Percentiles rank a stretch among this genome's conserved stretches.
phyloP scores from a whole-genome alignment of 176 grass and related monocot genomes.

The Secale cereale region DNA sequence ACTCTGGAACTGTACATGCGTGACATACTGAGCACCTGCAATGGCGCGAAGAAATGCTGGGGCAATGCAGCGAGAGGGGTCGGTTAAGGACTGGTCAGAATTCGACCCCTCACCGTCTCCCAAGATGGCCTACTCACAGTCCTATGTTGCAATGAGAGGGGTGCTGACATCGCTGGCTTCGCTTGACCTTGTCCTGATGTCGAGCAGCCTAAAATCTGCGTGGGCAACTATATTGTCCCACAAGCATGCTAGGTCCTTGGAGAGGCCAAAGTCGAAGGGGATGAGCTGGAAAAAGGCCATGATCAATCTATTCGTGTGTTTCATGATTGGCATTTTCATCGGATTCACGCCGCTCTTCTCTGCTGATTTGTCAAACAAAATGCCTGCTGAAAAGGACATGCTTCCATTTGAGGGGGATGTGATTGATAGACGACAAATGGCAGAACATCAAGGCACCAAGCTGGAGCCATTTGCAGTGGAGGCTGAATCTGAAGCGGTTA shows the following conservation, averaged over 20 bases:
- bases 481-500: conserved; percentile 26
- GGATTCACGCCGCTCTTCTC: conserved; percentile 80
- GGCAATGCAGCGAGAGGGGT: conserved; percentile 68
- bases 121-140: conserved; percentile 78
- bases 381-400: conserved; percentile 38
- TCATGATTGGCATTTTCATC: conserved; percentile 67
- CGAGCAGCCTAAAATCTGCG: conserved; percentile 48
- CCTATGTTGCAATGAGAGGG: conserved; percentile 64
- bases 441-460: conserved; percentile 25
- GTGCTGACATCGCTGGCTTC: conserved; percentile 54
- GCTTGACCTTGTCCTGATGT: conserved; percentile 45
- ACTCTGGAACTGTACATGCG: conserved; percentile 35
- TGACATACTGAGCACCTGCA: conserved; percentile 18
- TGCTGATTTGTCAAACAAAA: conserved; percentile 56
- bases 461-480: conserved; percentile 34
- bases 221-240: conserved; percentile 54
- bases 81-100: conserved; percentile 62
- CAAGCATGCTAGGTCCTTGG: conserved; percentile 52
- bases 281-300: conserved; percentile 62
- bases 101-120: conserved; percentile 63
- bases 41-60: conserved; percentile 86
- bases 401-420: conserved; percentile 45
- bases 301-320: conserved; percentile 55
- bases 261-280: conserved; percentile 66
- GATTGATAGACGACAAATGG: conserved; percentile 31